Base-by-base conservation (phyloP, 495 filamentous ascomycete genomes). In the Choiromyces venosus region DNA sequence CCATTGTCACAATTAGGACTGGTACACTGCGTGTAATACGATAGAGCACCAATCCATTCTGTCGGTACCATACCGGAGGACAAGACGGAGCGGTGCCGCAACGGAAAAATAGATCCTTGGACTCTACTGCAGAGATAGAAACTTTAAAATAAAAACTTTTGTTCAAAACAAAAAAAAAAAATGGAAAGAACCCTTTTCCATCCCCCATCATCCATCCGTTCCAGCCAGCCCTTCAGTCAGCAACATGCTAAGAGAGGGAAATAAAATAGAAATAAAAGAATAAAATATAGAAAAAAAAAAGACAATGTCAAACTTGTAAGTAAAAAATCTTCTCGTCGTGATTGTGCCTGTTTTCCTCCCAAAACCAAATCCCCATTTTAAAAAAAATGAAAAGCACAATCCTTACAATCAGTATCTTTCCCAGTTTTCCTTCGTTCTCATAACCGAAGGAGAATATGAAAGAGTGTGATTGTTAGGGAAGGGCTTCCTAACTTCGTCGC, bases 401-500 rank as follows among this genome's bases (percentile, higher is more conserved):
- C 52, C 52, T 29, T 61, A 61, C 52, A 61, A 61, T 61, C 16
- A 61, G 33, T 33, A 4, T 12, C 25, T 61, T 61, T 61, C 52
- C 25, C 25, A 61, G 25, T n/a, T 29, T 61, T 33, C 25, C 52
- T 61, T 61, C 52, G 52, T 61, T 61, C 52, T 33, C 52, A 61
- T 61, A 33, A 33, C 52, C 52, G 52, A 61, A 61, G 52, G 52
- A 61, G 29, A 61, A 61, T 61, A 61, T 12, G 52, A 61, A 61
- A 61, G 52, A 61, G 25, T 29, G 46, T 33, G 18, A 33, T 61
- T 33, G 25, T 16, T 18, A 33, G 52, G 52, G 71, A 61, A 71
- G 70, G 46, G 21, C 25, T 33, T 61, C 52, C 52, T 61, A 33
- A 61, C 52, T 61, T 61, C 52, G 52, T 61, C 52, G 52, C 52